A percentile compares a stretch with the other conserved stretches of the same genome.
phyloP scores from a whole-genome alignment of 441 rosid genomes.

The Pelargonium australe region DNA sequence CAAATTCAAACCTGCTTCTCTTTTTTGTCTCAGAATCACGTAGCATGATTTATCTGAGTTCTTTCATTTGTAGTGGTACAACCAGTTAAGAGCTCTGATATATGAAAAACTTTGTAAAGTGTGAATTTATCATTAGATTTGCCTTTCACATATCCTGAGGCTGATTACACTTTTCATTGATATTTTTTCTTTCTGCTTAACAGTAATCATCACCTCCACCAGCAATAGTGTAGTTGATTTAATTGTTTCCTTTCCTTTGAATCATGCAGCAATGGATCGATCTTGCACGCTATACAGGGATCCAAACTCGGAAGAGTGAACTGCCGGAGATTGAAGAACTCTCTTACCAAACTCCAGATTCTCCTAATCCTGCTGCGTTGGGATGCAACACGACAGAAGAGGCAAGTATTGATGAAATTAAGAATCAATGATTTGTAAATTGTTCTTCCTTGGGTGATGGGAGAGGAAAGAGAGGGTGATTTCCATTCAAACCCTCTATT shows the following conservation, averaged over 20 bases:
- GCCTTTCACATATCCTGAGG: not conserved
- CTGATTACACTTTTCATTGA: not conserved
- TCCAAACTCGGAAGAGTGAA: slow-evolving; percentile 56
- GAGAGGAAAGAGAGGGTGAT: not conserved
- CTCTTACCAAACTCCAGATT: slow-evolving; percentile 35
- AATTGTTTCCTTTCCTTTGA: slow-evolving; percentile 15
- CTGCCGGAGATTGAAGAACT: slow-evolving; percentile 11
- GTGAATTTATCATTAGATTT: too few species aligned
- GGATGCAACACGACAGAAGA: slow-evolving; percentile 53
- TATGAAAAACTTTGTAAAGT: too few species aligned
- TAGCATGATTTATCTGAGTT: too few species aligned
- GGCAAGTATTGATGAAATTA: slow-evolving; percentile 48
- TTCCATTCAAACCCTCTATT: slow-evolving; percentile 5
- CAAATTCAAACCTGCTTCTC: not conserved
- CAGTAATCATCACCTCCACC: not conserved
- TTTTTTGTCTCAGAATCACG: not conserved
- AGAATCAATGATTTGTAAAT: slow-evolving; percentile 35
- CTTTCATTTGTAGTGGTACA: too few species aligned
- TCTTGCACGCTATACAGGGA: slow-evolving; percentile 76
- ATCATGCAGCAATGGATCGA: slow-evolving; percentile 92
- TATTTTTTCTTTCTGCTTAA: not conserved
- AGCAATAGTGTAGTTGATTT: slow-evolving; percentile 2
- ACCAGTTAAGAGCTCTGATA: too few species aligned
- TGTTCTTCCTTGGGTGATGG: slow-evolving; percentile 9
- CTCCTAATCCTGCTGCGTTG: slow-evolving; percentile 33